phyloP scores from a whole-genome alignment of 306 rosid species.

The Lathyrus aphaca region DNA sequence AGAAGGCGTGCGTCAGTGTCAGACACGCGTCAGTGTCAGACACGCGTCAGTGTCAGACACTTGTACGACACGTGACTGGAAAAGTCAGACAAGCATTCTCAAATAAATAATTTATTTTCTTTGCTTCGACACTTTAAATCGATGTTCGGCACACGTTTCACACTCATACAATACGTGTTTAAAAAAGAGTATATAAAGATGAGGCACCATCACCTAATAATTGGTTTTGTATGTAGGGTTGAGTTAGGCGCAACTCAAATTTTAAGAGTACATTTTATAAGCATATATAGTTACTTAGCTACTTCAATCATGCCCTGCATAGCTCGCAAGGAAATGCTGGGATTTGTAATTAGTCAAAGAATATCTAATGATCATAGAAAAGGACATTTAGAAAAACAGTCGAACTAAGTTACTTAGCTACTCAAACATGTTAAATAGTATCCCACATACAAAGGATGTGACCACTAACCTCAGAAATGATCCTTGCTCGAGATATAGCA shows the following conservation, averaged over 20 bases:
- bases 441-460: constrained; percentile 11
- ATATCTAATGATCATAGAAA: constrained; percentile 10
- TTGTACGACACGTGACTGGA: too few species aligned
- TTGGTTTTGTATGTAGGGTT: background rate
- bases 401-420: constrained; percentile 19
- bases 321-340: constrained; percentile 12
- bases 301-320: constrained; percentile 18
- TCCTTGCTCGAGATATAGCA: constrained; percentile 70
- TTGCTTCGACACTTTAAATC: too few species aligned
- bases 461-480: constrained; percentile 69
- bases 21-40: too few species aligned
- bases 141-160: too few species aligned
- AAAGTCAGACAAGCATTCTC: too few species aligned
- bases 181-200: background rate
- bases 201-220: background rate
- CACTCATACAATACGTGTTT: too few species aligned
- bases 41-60: too few species aligned
- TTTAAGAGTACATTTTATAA: background rate
- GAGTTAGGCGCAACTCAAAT: background rate
- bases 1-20: too few species aligned
- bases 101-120: too few species aligned
- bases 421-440: constrained; percentile 12
- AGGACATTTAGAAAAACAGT: background rate
- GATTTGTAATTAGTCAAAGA: constrained; percentile 25
- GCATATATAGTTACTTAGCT: background rate